Evolutionary conservation across 257 asterid species (phyloP), one percentile per base, ranked within the genome.

Genomic region (Lantana camara): DNA sequence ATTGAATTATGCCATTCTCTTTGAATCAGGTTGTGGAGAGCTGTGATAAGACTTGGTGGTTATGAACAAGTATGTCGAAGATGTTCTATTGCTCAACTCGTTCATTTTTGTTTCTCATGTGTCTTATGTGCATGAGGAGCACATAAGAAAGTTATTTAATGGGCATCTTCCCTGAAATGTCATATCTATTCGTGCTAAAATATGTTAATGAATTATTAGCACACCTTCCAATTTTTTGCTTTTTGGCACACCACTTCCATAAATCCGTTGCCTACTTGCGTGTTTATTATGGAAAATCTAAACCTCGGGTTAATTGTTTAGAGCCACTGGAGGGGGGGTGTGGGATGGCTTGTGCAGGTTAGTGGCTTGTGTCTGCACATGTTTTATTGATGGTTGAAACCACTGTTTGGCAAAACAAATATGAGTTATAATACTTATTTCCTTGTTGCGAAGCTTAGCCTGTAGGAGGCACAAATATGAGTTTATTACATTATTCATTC

Each of bases 1-100:
- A 37, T 41, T 9, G 45, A 61, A 24, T 50, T 46, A 16, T 68
- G 22, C 32, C 19, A 23, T 57, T 67, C 16, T 58, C 46, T 29
- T 69, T 68, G 61, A 30, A 57, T 72, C 69, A 91, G 95, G 84
- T 72, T 91, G 70, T 91, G 96, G 98, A 84, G 96, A 78, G 86
- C 96, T 22, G 96, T 88, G 67, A 76, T 91, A 79, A 76, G 84
- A 73, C 94, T 91, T 56, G 96, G 98, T 73, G 98, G 98, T 75
- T 88, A 91, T 58, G 98, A 91, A 76, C 95, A 82, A 95, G 98
- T 86, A 59, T 16, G 63, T 56, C 21, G 24, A 34, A n/a, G 5
- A 24, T 48, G 66, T 57, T 10, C 61, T 17, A 59, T 73, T 60
- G 47, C 70, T 49, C 52, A 50, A 20, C 46, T 57, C 61, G 52